phyloP scores from a whole-genome alignment of 2,329 filamentous ascomycete species.

The Orbilia quercus region DNA sequence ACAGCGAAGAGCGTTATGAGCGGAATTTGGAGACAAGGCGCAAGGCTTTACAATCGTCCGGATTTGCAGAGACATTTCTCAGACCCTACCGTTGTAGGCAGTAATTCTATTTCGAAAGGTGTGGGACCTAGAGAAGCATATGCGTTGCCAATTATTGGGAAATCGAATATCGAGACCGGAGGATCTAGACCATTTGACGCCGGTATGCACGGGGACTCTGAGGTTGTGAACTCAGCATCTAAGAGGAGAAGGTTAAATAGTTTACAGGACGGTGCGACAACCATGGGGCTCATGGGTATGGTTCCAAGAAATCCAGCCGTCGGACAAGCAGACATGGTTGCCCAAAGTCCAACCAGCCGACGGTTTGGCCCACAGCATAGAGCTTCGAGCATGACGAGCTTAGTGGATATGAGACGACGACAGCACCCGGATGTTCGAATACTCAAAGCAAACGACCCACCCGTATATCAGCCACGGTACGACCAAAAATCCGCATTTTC shows the following conservation, averaged over 20 bases:
- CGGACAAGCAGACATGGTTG: neutral
- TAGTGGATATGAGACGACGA: constrained; percentile 39
- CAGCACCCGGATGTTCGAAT: constrained; percentile 48
- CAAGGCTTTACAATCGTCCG: constrained; percentile 39
- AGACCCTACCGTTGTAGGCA: constrained; percentile 24
- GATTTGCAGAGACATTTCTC: constrained; percentile 51
- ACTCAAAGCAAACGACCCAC: constrained; percentile 44
- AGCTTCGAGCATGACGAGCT: constrained; percentile 45
- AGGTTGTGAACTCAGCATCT: constrained; percentile 37
- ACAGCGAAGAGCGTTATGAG: constrained; percentile 44
- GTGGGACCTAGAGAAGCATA: constrained; percentile 41
- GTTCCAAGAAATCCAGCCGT: constrained; percentile 7
- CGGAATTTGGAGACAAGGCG: constrained; percentile 48
- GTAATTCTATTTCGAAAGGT: constrained; percentile 17
- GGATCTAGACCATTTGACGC: constrained; percentile 34
- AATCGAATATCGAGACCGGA: neutral
- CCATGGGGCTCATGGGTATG: constrained; percentile 12
- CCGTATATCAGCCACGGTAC: constrained; percentile 38
- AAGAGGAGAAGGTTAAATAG: constrained; percentile 48
- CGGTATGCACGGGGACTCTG: constrained; percentile 23
- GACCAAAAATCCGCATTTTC: constrained; percentile 41
- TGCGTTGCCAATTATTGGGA: constrained; percentile 34
- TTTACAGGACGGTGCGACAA: constrained; percentile 28
- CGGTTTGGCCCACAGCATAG: constrained; percentile 45
- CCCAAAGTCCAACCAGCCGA: constrained; percentile 13